Conservation (phyloP, 805 yeast species). For the Candida vaughaniae region DNA sequence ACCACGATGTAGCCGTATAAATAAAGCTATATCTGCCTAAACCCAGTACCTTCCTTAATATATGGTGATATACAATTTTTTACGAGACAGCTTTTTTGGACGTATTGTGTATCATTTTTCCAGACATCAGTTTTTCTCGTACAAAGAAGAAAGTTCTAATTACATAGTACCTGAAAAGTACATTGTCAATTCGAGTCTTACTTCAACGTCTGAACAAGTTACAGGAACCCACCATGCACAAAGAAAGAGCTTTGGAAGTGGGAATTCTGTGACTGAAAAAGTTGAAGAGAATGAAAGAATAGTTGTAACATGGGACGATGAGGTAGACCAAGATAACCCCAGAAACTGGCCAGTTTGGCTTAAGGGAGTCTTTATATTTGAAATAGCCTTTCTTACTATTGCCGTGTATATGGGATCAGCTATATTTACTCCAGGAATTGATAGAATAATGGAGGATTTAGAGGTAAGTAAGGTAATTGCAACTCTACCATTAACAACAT, state of each 20-base stretch:
- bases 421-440: constrained; percentile 53
- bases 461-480: constrained; percentile 44
- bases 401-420: constrained; percentile 59
- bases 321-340: constrained; percentile 55
- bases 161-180: constrained; percentile 1
- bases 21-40: no score
- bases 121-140: constrained; percentile 1
- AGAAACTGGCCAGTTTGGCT: constrained; percentile 49
- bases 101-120: constrained; percentile 3
- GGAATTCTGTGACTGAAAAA: constrained; percentile 16
- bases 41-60: no score
- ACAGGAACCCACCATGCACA: no score
- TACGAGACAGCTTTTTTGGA: constrained; percentile 3
- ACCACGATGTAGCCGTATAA: no score
- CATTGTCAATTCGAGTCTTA: neutral
- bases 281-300: no score
- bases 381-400: constrained; percentile 5
- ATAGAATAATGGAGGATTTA: constrained; percentile 45
- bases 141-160: constrained; percentile 1
- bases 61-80: no score
- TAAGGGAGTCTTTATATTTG: constrained; percentile 37
- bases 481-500: constrained; percentile 52
- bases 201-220: no score
- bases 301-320: constrained; percentile 6
- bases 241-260: constrained; percentile 4